Base-by-base conservation (phyloP, 257 asterid species). In the Knoxia roxburghii region DNA sequence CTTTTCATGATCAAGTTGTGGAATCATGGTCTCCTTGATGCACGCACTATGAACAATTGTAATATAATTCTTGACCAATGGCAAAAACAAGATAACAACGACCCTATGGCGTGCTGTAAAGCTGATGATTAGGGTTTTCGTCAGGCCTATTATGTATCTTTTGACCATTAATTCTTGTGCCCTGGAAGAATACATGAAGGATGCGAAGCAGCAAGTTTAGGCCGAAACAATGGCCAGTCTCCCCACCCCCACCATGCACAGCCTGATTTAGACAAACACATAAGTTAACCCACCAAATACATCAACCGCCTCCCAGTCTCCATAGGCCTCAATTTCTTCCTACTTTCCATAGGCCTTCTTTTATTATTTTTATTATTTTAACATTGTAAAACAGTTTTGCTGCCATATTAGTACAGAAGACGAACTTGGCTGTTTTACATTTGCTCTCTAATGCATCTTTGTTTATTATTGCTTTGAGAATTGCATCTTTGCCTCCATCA, bases 21-120 rank as follows among this genome's bases (percentile, higher is more conserved):
- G 98, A 94, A 87, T 64, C 96, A 94, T 51, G 99, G 99, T 21
- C 90, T 94, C 21, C 87, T 94, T 45, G 99, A 89, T 73, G 86
- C 91, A 1, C 95, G 95, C 23, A 56, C 87, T 0, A 82, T 94
- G 90, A 89, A 91, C 84, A 86, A 45, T 30, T 94, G 99, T 73
- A 88, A 81, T 59, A 51, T 79, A 26, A 77, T 83, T 65, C 74
- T 92, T 13, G 91, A 88, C 70, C 79, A 80, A 61, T 54, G 65
- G 67, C 85, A 75, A 78, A 81, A 54, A 64, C 78, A 73, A 57
- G 85, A 74, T 35, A 50, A 52, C 23, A 86, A 83, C 23, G 87
- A 83, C 52, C 70, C 81, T 8, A 20, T 77, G 75, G 75, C 53
- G 59, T 62, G 68, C 72, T 15, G 66, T 71, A 65, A 53, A 64